Base-by-base conservation (phyloP, 495 filamentous ascomycete species). In the Zalerion maritima region DNA sequence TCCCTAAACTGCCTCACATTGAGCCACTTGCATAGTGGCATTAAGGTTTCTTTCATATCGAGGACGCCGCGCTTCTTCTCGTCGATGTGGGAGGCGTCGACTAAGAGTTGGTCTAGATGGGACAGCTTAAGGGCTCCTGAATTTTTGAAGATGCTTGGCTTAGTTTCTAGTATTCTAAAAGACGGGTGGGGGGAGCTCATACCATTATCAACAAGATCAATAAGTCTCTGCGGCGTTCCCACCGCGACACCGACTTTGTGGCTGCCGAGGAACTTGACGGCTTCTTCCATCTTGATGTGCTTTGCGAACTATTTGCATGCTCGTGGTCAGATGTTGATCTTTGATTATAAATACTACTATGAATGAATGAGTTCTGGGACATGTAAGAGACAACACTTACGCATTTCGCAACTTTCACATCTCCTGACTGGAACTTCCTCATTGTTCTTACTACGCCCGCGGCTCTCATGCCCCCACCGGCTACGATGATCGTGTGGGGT, bases 301-400 rank as follows among this genome's bases (percentile, higher is more conserved):
- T 97, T 97, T 5, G 91, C 87, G 50, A 97, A 97, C 28, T 65
- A 3, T n/a, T n/a, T n/a, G n/a, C n/a, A n/a, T n/a, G n/a, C n/a
- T n/a, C n/a, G n/a, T n/a, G n/a, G n/a, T n/a, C n/a, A n/a, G n/a
- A n/a, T n/a, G n/a, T n/a, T n/a, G n/a, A n/a, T n/a, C n/a, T n/a
- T n/a, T n/a, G n/a, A n/a, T n/a, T n/a, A n/a, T n/a, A n/a, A n/a
- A n/a, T n/a, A n/a, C n/a, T n/a, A n/a, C n/a, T n/a, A n/a, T n/a
- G n/a, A n/a, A n/a, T n/a, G n/a, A n/a, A n/a, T n/a, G n/a, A n/a
- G n/a, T n/a, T n/a, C n/a, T n/a, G n/a, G n/a, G n/a, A n/a, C n/a
- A n/a, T 12, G 7, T n/a, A 0, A 3, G 3, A 6, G 8, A 1
- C 12, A 14, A 21, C 14, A 29, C 56, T 31, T 49, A 63, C 60